A percentile compares a stretch with the other conserved stretches of the same genome.
Conservation (phyloP, 306 rosid genomes). For the Pterocarpus macrocarpus region DNA sequence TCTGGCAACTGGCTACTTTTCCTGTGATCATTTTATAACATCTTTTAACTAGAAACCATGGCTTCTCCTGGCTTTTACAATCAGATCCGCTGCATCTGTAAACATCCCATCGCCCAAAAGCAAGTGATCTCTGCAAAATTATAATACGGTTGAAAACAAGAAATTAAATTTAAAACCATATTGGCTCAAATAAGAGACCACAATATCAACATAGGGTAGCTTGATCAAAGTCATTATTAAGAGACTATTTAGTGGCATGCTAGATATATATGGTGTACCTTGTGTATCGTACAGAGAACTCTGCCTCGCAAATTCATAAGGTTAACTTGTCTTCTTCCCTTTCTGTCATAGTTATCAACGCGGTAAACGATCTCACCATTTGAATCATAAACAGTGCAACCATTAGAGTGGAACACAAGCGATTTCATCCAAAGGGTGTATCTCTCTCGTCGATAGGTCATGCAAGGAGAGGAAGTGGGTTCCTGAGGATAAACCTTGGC, state of each 20-base stretch:
- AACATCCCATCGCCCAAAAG: constrained; percentile 76
- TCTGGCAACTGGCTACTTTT: constrained; percentile 53
- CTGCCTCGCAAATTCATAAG: constrained; percentile 88
- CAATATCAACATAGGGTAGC: no score
- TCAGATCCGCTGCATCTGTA: constrained; percentile 46
- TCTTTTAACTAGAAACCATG: constrained; percentile 65
- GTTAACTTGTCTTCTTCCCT: constrained; percentile 70
- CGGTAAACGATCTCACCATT: constrained; percentile 76
- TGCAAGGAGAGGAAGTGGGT: constrained; percentile 32
- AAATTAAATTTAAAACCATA: not conserved
- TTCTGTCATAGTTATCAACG: constrained; percentile 81
- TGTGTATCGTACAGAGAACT: constrained; percentile 64
- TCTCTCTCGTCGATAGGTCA: constrained; percentile 54
- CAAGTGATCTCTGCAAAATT: constrained; percentile 58
- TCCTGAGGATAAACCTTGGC: constrained; percentile 58
- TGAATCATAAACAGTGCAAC: constrained; percentile 84
- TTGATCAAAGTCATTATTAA: no score
- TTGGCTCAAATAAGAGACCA: no score
- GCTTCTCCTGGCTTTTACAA: constrained; percentile 36
- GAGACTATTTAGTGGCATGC: no score
- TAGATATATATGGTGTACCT: constrained; percentile 50
- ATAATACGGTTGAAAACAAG: not conserved
- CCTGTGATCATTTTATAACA: constrained; percentile 47
- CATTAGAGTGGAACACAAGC: constrained; percentile 78
- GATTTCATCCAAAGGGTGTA: constrained; percentile 96